Base-by-base conservation (phyloP, 345 rosid species). In the Lepidium aucheri region DNA sequence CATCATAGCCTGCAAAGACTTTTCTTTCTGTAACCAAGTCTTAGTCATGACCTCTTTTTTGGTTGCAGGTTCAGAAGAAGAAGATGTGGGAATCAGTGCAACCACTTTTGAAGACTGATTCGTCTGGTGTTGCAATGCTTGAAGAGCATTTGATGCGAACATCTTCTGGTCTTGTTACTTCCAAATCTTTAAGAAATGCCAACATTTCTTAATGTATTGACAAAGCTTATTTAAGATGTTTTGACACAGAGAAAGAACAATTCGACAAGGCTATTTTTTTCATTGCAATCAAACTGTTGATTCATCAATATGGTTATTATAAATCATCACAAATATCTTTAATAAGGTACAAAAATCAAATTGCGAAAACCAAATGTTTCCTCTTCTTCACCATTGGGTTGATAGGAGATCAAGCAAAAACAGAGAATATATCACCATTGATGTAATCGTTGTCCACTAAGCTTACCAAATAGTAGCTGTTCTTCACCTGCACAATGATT, bases 31-130 rank as follows among this genome's bases (percentile, higher is more conserved):
- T 17, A 24, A 24, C 13, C 16, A 36, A 7, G 30, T 41, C 41
- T 55, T 45, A 15, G 46, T 55, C 4, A 22, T 56, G 34, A 18
- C 2, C 47, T 18, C 28, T 46, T 8, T 11, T 49, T 39, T 32
- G 4, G 59, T 9, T 66, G 76, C 82, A 93, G 96, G 74, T 93
- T 77, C 87, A 83, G 63, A 93, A 93, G 92, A 90, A 86, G 75
- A 93, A 85, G 83, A 83, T 88, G 6, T 90, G 98, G 97, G 96
- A 93, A 65, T 56, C 55, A 4, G 92, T 94, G 61, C 99, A 90
- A 78, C 99, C 92, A 26, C 85, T 76, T 75, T 86, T 90, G 34
- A 90, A 84, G 84, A 90, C 92, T 8, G 78, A 88, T 76, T 84
- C 64, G 4, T 82, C 89, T 22, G 75, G 85, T 9, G 67, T 63